phyloP scores from a whole-genome alignment of 2,329 filamentous ascomycete genomes.

The Celoporthe dispersa region DNA sequence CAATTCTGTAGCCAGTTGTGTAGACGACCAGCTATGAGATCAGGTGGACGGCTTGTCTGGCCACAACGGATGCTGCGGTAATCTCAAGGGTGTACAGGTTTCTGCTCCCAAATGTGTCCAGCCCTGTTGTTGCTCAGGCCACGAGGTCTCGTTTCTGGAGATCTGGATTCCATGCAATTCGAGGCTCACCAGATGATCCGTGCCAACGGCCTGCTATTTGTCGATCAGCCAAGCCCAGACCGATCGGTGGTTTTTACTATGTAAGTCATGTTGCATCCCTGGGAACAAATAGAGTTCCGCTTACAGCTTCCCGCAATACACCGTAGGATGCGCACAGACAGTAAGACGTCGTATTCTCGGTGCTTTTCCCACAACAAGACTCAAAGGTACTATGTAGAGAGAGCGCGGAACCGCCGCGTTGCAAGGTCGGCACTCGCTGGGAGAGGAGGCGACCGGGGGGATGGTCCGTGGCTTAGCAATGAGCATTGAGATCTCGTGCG shows the following conservation, averaged over 20 bases:
- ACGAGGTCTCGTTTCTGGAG: background rate
- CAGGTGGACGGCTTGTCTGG: too few species aligned
- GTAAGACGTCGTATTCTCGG: background rate
- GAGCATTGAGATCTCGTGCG: background rate
- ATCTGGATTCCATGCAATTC: background rate
- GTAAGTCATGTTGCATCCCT: background rate
- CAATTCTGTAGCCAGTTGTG: background rate
- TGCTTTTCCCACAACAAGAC: background rate
- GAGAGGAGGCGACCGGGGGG: background rate
- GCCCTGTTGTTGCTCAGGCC: background rate
- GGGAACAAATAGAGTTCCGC: background rate
- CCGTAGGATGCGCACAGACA: background rate
- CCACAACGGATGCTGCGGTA: too few species aligned
- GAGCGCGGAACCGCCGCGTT: too few species aligned
- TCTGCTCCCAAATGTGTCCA: background rate
- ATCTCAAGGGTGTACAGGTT: too few species aligned
- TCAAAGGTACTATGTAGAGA: too few species aligned
- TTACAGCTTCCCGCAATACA: background rate
- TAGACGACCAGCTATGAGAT: too few species aligned
- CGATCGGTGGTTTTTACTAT: background rate
- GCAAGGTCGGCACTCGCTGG: background rate
- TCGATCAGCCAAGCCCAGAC: background rate
- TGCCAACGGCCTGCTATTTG: background rate
- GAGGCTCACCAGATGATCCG: background rate
- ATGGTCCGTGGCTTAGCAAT: background rate